Percentiles rank a stretch among this genome's conserved stretches.
phyloP scores from a whole-genome alignment of 1,284 basidiomycete species.

The Ceratobasidium sp. region DNA sequence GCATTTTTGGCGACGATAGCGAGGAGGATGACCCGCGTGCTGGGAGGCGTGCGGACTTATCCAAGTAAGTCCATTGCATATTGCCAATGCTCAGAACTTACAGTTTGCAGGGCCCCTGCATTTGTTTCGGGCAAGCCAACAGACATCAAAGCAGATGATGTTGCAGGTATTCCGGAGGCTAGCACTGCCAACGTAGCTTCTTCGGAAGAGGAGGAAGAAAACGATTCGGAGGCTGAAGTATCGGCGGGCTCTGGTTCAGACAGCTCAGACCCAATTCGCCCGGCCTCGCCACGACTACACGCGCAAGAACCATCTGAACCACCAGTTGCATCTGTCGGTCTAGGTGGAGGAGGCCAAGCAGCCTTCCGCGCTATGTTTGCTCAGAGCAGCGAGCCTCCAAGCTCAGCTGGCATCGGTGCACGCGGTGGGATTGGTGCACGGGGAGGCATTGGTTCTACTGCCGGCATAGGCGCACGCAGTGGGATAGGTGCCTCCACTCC shows the following conservation, averaged over 20 bases:
- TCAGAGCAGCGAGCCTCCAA: constrained; percentile 44
- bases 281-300: constrained; percentile 65
- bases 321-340: constrained; percentile 43
- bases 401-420: constrained; percentile 2
- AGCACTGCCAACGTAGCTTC: neutral
- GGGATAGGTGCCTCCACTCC: constrained; percentile 51
- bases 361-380: constrained; percentile 48
- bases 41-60: constrained; percentile 67
- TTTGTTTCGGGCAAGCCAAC: constrained; percentile 57
- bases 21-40: constrained; percentile 55
- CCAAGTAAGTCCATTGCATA: constrained; percentile 61
- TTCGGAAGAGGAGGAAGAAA: constrained; percentile 49
- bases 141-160: constrained; percentile 51
- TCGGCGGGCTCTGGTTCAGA: neutral
- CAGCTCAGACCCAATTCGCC: constrained; percentile 48
- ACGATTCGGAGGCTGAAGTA: constrained; percentile 51
- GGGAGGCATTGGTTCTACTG: constrained; percentile 26
- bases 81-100: constrained; percentile 1
- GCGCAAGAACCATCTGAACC: constrained; percentile 50
- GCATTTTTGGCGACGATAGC: constrained; percentile 82
- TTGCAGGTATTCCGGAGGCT: constrained; percentile 45
- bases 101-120: constrained; percentile 65
- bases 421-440: constrained; percentile 30
- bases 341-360: constrained; percentile 49
- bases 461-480: constrained; percentile 45